Conservation (phyloP, 192 early-diverging fungal species). For the Coemansia sp. region DNA sequence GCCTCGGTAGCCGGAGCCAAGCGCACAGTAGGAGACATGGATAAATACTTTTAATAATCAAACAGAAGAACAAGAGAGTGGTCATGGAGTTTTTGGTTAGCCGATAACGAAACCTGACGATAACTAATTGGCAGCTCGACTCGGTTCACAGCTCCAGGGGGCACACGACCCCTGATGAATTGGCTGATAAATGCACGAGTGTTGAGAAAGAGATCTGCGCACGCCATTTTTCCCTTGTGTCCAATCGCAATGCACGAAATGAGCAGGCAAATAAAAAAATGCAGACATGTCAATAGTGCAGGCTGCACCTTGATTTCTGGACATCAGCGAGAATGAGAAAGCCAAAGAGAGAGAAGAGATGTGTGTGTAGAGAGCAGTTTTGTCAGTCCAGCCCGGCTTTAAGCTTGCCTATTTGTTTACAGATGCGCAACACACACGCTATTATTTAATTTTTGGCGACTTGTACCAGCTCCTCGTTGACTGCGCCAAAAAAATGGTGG, state of each 20-base stretch:
- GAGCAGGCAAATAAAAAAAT: neutral
- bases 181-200: neutral
- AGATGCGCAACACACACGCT: neutral
- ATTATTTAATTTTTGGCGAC: too few species aligned
- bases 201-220: neutral
- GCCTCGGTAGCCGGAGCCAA: slow-evolving; percentile 57
- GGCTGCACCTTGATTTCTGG: neutral
- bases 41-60: neutral
- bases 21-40: slow-evolving; percentile 8
- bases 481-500: neutral
- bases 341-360: neutral
- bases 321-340: neutral
- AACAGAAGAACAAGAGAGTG: neutral
- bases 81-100: neutral
- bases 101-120: neutral
- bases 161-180: neutral
- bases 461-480: neutral
- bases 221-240: neutral
- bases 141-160: neutral
- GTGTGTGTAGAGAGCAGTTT: neutral
- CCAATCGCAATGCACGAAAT: neutral
- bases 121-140: neutral
- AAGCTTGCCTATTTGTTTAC: neutral
- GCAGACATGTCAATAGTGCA: slow-evolving; percentile 3
- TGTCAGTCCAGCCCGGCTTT: neutral